These are phyloP conservation scores for Pleomassaria siparia DNA, from an alignment of 2,329 filamentous ascomycete genomes.

Conservation along the genomic window DNA sequence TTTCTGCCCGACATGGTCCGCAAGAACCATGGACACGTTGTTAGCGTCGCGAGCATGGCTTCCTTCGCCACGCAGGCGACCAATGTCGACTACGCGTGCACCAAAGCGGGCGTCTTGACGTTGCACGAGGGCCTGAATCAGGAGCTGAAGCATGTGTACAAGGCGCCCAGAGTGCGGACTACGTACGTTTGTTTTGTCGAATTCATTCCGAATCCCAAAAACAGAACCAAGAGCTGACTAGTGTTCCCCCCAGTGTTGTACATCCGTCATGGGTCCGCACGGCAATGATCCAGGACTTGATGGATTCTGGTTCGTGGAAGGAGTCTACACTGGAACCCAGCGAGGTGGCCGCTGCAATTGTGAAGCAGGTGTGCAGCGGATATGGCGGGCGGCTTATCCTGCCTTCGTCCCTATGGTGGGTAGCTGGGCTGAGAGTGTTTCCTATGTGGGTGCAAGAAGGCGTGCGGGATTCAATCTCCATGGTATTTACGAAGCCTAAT, in stretches of 20 bases:
- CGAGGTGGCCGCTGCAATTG: constrained; percentile 39
- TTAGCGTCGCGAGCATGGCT: constrained; percentile 20
- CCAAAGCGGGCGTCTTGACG: constrained; percentile 18
- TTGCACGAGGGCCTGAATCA: constrained; percentile 28
- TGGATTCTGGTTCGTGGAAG: constrained; percentile 28
- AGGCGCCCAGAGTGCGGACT: constrained; percentile 38
- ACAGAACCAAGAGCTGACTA: neutral
- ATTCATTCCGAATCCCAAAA: too few species aligned
- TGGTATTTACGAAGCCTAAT: too few species aligned
- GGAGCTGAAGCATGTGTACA: constrained; percentile 36
- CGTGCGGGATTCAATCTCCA: neutral
- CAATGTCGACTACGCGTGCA: constrained; percentile 18
- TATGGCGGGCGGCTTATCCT: neutral
- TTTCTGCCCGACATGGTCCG: constrained; percentile 24
- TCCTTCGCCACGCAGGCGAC: constrained; percentile 15
- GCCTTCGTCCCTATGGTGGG: neutral
- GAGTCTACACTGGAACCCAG: constrained; percentile 32
- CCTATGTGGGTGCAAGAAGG: neutral
- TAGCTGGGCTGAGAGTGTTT: neutral
- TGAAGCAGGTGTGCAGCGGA: constrained; percentile 32
- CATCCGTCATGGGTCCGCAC: constrained; percentile 42
- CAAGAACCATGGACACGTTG: constrained; percentile 22
- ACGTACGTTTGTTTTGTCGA: constrained; percentile 13
- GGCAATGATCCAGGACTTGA: constrained; percentile 32
- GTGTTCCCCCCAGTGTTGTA: constrained; percentile 19